phyloP scores from a whole-genome alignment of 768 basidiomycete genomes.

The Cubamyces sp. region DNA sequence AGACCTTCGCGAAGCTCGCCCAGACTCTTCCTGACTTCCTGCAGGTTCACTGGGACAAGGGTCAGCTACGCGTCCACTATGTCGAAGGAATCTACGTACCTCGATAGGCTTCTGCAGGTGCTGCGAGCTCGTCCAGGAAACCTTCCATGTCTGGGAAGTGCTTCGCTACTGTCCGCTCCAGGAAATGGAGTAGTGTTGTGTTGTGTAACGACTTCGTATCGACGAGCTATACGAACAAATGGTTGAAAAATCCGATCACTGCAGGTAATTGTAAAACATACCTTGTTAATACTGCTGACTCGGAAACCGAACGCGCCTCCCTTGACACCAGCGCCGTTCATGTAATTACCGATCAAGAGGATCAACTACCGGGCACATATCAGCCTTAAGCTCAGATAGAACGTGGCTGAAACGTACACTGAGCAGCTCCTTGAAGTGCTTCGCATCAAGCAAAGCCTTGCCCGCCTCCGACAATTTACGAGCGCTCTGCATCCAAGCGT shows the following conservation, averaged over 20 bases:
- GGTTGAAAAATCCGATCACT: background rate
- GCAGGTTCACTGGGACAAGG: conserved; percentile 69
- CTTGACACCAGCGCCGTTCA: conserved; percentile 96
- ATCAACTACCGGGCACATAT: conserved; percentile 60
- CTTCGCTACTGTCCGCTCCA: conserved; percentile 85
- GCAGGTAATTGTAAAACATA: conserved; percentile 25
- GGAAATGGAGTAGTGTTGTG: conserved; percentile 91
- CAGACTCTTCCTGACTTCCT: conserved; percentile 80
- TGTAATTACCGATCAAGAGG: conserved; percentile 94
- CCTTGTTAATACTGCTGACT: conserved; percentile 97
- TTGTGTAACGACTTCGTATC: conserved; percentile 97
- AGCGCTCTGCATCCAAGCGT: conserved; percentile 58
- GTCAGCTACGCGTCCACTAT: conserved; percentile 19
- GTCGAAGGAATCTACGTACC: conserved; percentile 46
- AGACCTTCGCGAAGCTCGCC: conserved; percentile 74
- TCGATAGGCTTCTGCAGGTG: conserved; percentile 91
- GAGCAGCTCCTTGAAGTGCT: conserved; percentile 86
- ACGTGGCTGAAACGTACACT: conserved; percentile 52
- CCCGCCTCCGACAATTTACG: conserved; percentile 83
- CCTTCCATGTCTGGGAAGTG: conserved; percentile 87
- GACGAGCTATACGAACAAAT: conserved; percentile 62
- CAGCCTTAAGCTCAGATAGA: background rate
- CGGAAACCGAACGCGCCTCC: conserved; percentile 98
- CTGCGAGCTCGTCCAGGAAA: conserved; percentile 87
- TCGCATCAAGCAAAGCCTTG: conserved; percentile 76